Evolutionary conservation across 2,329 filamentous ascomycete genomes (phyloP).

Genomic region (Dendrostoma leiphaemia): DNA sequence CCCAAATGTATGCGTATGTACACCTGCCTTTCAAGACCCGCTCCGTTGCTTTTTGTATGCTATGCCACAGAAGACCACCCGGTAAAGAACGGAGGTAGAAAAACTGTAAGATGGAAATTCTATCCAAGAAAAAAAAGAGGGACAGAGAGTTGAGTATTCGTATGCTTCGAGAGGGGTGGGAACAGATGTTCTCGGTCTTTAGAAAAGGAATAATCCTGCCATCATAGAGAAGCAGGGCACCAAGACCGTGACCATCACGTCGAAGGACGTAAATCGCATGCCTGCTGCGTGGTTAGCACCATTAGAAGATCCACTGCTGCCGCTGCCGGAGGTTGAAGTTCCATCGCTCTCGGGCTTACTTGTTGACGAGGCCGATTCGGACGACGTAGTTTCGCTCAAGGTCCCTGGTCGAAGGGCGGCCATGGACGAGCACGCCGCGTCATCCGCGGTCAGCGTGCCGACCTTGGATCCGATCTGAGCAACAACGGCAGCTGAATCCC

Average conservation of each 20-base stretch:
- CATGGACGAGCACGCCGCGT: slow-evolving; percentile 12
- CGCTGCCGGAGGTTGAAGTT: slow-evolving; percentile 1
- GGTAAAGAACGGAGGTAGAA: no score
- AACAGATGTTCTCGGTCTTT: background rate
- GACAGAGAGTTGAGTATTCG: background rate
- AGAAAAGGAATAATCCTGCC: slow-evolving; percentile 12
- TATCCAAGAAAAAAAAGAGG: background rate
- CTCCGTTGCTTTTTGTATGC: no score
- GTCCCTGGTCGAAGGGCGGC: slow-evolving; percentile 12
- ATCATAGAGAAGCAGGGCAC: slow-evolving; percentile 12
- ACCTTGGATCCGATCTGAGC: slow-evolving; percentile 37
- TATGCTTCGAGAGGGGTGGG: background rate
- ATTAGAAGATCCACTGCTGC: slow-evolving; percentile 3
- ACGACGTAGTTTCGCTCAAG: slow-evolving; percentile 2
- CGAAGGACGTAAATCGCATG: background rate
- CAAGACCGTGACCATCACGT: slow-evolving; percentile 7
- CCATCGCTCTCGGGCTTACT: slow-evolving; percentile 18
- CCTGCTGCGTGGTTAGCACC: slow-evolving; percentile 13
- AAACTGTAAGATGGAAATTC: no score
- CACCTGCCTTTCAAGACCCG: no score
- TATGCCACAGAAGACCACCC: no score
- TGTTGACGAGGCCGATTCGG: slow-evolving; percentile 10
- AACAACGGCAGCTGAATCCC: slow-evolving; percentile 45
- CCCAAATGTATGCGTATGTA: no score
- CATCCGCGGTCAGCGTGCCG: slow-evolving; percentile 10